These are phyloP conservation scores for Candida railenensis DNA, from an alignment of 805 yeast genomes.

Conservation along the genomic window DNA sequence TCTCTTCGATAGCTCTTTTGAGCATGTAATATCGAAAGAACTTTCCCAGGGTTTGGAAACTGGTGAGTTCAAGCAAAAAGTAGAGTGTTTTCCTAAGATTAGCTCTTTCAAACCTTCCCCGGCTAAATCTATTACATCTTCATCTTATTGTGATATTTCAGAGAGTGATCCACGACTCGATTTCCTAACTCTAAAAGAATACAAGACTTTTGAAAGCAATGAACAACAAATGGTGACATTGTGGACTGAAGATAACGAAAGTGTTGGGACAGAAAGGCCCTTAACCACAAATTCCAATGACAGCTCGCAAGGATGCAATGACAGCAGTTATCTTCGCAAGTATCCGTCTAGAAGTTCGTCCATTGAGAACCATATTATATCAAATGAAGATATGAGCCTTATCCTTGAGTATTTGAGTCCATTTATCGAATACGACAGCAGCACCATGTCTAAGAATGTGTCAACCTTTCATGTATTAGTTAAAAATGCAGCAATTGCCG, in stretches of 20 bases:
- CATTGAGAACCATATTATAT: background rate
- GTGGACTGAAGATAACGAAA: background rate
- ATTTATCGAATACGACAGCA: no score
- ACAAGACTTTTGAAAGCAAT: background rate
- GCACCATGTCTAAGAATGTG: no score
- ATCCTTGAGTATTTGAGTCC: background rate
- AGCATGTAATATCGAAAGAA: background rate
- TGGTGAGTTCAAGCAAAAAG: background rate
- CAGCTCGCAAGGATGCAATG: background rate
- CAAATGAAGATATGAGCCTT: background rate
- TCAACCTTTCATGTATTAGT: background rate
- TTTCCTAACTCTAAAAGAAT: background rate
- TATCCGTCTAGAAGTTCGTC: no score
- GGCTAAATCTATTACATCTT: slow-evolving; percentile 8
- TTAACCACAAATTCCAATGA: background rate
- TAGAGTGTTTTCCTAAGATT: background rate
- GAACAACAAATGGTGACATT: background rate
- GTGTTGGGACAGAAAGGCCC: background rate
- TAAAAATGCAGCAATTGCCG: background rate
- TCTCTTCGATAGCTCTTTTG: background rate
- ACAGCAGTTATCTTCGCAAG: no score
- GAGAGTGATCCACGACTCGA: slow-evolving; percentile 5
- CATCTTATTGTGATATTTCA: slow-evolving; percentile 2
- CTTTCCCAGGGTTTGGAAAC: background rate
- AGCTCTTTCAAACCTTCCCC: slow-evolving; percentile 4